Evolutionary conservation across 129 eudicot species (phyloP).

Genomic region (Silybum marianum): DNA sequence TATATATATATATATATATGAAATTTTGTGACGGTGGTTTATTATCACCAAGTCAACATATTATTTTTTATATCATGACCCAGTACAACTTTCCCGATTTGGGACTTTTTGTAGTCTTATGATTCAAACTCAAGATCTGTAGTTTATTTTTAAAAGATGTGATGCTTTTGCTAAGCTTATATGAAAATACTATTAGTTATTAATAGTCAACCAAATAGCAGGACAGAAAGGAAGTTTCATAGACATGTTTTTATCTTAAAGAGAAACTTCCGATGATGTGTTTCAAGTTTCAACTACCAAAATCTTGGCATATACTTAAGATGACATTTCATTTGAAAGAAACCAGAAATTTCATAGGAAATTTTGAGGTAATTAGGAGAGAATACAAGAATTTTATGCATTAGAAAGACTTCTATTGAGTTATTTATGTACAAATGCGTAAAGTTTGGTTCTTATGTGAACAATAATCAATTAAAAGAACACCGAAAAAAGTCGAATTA

Average conservation of each 20-base stretch:
- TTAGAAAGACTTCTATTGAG: background rate
- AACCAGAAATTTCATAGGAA: constrained; percentile 4
- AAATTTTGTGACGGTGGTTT: background rate
- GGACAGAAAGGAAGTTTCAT: background rate
- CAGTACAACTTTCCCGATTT: background rate
- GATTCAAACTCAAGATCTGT: background rate
- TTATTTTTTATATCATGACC: background rate
- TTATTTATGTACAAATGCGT: background rate
- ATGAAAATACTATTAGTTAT: background rate
- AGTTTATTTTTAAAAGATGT: background rate
- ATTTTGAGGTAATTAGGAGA: background rate
- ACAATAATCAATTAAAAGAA: too few species aligned
- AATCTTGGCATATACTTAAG: background rate
- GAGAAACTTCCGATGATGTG: background rate
- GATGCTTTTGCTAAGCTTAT: background rate
- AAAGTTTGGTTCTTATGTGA: too few species aligned
- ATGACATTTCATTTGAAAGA: background rate
- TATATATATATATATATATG: background rate
- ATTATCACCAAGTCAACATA: background rate
- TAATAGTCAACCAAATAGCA: background rate
- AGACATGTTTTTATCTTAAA: background rate
- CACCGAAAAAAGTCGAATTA: too few species aligned
- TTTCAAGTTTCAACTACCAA: constrained; percentile 10
- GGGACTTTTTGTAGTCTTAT: background rate
- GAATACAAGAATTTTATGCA: background rate